Percentiles rank a stretch among this genome's conserved stretches.
Evolutionary conservation across 2,329 filamentous ascomycete species (phyloP).

Genomic region (Aspergillus luchuensis): DNA sequence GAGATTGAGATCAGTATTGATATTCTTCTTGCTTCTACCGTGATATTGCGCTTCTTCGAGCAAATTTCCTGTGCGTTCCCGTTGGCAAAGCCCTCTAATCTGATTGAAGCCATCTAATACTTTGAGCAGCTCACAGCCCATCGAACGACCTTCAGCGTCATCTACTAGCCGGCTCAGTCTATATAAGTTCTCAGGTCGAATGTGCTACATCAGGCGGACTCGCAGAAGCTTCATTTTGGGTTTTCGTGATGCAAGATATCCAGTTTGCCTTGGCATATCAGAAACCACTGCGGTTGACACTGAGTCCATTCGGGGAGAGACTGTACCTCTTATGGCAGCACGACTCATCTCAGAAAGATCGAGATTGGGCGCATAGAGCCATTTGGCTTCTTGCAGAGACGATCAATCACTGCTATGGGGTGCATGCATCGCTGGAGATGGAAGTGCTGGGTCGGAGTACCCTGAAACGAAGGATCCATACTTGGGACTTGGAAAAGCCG

Average conservation of each 20-base stretch:
- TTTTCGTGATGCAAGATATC: conserved; percentile 40
- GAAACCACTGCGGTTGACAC: conserved; percentile 34
- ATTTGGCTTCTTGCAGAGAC: conserved; percentile 39
- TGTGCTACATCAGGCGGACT: conserved; percentile 37
- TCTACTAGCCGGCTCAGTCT: conserved; percentile 39
- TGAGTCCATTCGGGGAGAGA: conserved; percentile 35
- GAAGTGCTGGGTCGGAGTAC: conserved; percentile 20
- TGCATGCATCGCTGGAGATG: conserved; percentile 22
- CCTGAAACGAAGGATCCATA: conserved; percentile 28
- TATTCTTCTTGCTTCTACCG: conserved; percentile 37
- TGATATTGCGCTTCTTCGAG: conserved; percentile 40
- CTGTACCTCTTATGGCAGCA: conserved; percentile 32
- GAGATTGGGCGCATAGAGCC: conserved; percentile 37
- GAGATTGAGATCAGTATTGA: conserved; percentile 36
- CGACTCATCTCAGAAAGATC: conserved; percentile 28
- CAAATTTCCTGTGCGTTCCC: conserved; percentile 36
- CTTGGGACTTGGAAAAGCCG: conserved; percentile 32
- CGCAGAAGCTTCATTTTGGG: conserved; percentile 39
- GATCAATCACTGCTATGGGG: conserved; percentile 36
- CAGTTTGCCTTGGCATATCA: conserved; percentile 37
- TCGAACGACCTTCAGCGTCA: conserved; percentile 38
- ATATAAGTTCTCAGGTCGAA: conserved; percentile 38
- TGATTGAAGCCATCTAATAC: conserved; percentile 13
- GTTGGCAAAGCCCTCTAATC: background rate
- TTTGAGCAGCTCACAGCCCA: conserved; percentile 30